These are phyloP conservation scores for Oenanthe javanica DNA, from an alignment of 140 eudicot genomes.

Conservation along the genomic window DNA sequence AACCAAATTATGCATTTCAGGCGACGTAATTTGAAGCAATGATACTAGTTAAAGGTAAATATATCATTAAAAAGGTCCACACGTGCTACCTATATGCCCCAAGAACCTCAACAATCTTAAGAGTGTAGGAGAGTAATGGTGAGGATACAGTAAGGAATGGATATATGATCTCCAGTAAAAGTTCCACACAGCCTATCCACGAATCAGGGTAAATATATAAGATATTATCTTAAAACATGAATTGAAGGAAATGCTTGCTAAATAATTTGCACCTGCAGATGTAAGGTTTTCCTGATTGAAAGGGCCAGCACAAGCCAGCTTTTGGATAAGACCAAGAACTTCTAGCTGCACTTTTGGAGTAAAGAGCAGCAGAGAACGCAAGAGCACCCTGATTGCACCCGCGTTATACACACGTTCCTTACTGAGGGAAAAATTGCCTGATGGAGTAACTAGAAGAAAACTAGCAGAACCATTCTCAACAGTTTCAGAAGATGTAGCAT, in stretches of 20 bases:
- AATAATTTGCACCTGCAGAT: constrained; percentile 63
- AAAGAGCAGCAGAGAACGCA: constrained; percentile 71
- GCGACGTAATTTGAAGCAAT: constrained; percentile 2
- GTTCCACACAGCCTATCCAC: constrained; percentile 75
- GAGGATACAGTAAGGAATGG: constrained; percentile 84
- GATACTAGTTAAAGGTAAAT: background rate
- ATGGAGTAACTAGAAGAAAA: constrained; percentile 46
- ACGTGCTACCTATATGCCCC: constrained; percentile 75
- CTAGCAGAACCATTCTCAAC: constrained; percentile 29
- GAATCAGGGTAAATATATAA: constrained; percentile 10
- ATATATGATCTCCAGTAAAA: constrained; percentile 75
- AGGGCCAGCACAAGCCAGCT: constrained; percentile 79
- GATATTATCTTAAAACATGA: background rate
- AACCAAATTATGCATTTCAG: constrained; percentile 14
- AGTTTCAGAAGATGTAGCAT: constrained; percentile 29
- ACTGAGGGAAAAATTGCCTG: constrained; percentile 49
- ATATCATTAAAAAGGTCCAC: constrained; percentile 3
- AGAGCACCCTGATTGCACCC: constrained; percentile 74
- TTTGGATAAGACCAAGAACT: constrained; percentile 56
- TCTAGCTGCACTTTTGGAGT: constrained; percentile 84
- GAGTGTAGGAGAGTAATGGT: constrained; percentile 55
- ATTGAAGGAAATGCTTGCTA: constrained; percentile 9
- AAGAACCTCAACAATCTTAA: constrained; percentile 88
- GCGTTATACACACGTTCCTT: constrained; percentile 75
- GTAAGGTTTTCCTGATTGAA: constrained; percentile 96